phyloP scores from a whole-genome alignment of 164 flowering plant genomes.

The Annona squamosa region DNA sequence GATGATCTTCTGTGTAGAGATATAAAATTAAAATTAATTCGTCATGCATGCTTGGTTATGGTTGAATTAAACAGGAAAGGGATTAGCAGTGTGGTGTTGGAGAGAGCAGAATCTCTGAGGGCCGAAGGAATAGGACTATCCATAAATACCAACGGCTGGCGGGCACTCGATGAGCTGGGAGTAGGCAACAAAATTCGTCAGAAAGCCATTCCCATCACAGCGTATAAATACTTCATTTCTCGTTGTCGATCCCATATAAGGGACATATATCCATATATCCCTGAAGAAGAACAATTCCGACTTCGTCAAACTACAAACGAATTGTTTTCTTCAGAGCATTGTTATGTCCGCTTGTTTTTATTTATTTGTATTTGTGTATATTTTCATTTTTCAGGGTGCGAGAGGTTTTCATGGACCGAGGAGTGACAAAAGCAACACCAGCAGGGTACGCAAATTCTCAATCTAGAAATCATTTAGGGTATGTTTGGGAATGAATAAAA shows the following conservation, averaged over 20 bases:
- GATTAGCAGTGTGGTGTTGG: slow-evolving; percentile 19
- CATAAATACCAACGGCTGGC: slow-evolving; percentile 40
- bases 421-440: slow-evolving; percentile 3
- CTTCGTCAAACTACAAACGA: not conserved
- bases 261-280: not conserved
- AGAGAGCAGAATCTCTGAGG: slow-evolving; percentile 21
- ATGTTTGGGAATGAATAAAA: too few relatives aligned
- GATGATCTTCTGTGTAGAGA: too few relatives aligned
- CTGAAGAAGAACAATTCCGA: not conserved
- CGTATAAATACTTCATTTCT: slow-evolving; percentile 8
- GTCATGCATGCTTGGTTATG: not conserved
- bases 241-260: not conserved
- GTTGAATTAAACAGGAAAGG: slow-evolving; percentile 19
- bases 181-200: slow-evolving; percentile 25
- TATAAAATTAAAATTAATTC: not conserved
- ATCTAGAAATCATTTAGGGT: too few relatives aligned
- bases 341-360: not conserved
- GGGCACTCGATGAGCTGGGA: slow-evolving; percentile 43
- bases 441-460: slow-evolving; percentile 12
- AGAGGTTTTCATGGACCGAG: slow-evolving; percentile 12
- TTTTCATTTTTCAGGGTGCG: slow-evolving; percentile 11
- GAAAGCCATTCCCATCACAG: slow-evolving; percentile 22
- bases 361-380: not conserved
- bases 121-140: slow-evolving; percentile 24
- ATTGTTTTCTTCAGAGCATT: not conserved